Evolutionary conservation across 352 stramenopile species (phyloP), one percentile per base, ranked within the genome.

Genomic region (Saprolegnia parasitica): DNA sequence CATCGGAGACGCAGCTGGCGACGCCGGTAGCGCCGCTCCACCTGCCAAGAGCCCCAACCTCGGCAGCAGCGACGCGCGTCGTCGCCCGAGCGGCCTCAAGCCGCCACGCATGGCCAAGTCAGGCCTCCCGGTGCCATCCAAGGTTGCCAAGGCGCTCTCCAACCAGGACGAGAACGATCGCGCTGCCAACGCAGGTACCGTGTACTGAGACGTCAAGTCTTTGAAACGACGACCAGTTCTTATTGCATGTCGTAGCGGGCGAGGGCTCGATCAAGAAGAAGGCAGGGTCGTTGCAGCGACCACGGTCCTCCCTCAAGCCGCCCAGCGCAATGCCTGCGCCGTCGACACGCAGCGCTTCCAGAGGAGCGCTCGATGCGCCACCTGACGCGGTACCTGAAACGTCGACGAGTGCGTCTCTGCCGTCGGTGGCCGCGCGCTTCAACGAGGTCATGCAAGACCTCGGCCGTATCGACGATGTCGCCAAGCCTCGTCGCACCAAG

Each of bases 41-140:
- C 58, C 58, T 56, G 39, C 58, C n/a, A 67, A 67, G 45, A 67
- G 58, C 40, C 58, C 42, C 5, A 67, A 67, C n/a, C 42, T 67
- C 11, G 40, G 58, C 18, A 54, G 21, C n/a, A 56, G 50, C 1
- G 56, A 65, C 35, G 56, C 37, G 24, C 35, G 26, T 46, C 15
- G 45, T 39, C 40, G 11, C 1, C 8, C 29, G 4, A 49, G n/a
- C 35, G 20, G n/a, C 5, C 37, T 23, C 58, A 49, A 49, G 18
- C 58, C 5, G 8, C 20, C 56, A 52, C 21, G n/a, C 11, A 35
- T 18, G 50, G 50, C 45, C 58, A 42, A 54, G 49, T 67, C 50
- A 21, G 58, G 24, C 50, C 56, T 67, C 5, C 21, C 55, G 35
- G 55, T 39, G 58, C 58, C n/a, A 52, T 39, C 56, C 42, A 67